Evolutionary conservation across 345 rosid genomes (phyloP), one percentile per base, ranked within the genome.

Genomic region (Melastoma malabathricum): DNA sequence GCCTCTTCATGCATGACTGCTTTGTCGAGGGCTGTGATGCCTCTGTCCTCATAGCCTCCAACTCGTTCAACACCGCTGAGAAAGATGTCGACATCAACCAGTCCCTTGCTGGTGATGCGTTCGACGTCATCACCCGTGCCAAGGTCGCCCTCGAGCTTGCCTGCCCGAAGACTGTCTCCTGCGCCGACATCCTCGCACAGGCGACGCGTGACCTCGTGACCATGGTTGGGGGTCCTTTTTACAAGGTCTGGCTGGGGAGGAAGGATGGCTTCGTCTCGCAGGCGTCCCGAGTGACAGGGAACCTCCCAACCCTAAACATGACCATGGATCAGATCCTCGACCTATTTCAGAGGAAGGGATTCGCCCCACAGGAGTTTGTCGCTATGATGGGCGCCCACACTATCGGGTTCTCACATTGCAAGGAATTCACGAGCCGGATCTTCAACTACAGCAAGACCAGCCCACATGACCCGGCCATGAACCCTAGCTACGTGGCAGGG

Each of bases 21-120:
- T 56, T 78, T 60, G 77, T 75, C 3, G 78, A 75, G 10, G 88
- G 88, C 15, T 81, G 88, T 20, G 84, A 81, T 38, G 88, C 61
- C 0, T 81, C 88, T 0, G 61, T 78, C 25, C 74, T 78, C n/a
- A 34, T 81, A 2, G 46, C 80, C 2, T 71, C 84, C 10, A 75
- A 69, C 29, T 25, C 82, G 0, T 73, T 75, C 59, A 78, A 75
- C 58, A 59, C 52, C 25, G 82, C 84, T 1, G 84, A 81, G 61
- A 80, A 78, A 5, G 82, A 78, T 7, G 69, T 62, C 5, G 76
- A 75, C 22, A 57, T 50, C 43, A 81, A 81, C 46, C 62, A 52
- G 8, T 64, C 75, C 19, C 78, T 81, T 13, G 75, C 88, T 0
- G 88, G 88, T 5, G 88, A 81, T 14, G 84, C 64, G 23, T 78